A percentile compares a stretch with the other conserved stretches of the same genome.
Evolutionary conservation across 2,329 filamentous ascomycete species (phyloP).

Genomic region (Zymoseptoria ardabiliae): DNA sequence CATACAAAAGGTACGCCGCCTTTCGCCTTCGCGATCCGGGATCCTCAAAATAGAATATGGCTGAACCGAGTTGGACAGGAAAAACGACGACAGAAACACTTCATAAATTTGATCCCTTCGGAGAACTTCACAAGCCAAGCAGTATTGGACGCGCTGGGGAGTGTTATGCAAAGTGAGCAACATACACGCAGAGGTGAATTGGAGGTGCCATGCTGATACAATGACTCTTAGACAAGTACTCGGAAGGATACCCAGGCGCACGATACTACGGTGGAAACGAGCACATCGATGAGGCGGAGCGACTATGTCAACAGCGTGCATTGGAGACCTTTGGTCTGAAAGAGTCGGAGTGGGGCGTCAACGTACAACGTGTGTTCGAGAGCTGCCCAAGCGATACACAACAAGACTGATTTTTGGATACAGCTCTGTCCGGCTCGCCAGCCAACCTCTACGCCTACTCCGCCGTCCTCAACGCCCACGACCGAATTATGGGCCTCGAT

Average conservation of each 20-base stretch:
- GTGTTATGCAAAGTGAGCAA: constrained; percentile 81
- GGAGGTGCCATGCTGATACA: not conserved
- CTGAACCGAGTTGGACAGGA: constrained; percentile 51
- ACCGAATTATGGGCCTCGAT: constrained; percentile 93
- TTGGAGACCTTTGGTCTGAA: constrained; percentile 85
- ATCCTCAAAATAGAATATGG: not conserved
- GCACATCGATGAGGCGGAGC: constrained; percentile 94
- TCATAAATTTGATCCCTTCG: constrained; percentile 93
- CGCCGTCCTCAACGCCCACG: constrained; percentile 91
- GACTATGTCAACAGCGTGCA: constrained; percentile 88
- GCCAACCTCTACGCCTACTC: constrained; percentile 98
- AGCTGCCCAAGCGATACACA: not conserved
- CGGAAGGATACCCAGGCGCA: constrained; percentile 94
- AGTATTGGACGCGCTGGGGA: constrained; percentile 82
- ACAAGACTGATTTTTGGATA: not conserved
- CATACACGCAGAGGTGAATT: not conserved
- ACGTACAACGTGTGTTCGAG: constrained; percentile 70
- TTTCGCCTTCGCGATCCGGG: not conserved
- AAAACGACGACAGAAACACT: constrained; percentile 93
- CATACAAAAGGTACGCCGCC: constrained; percentile 66
- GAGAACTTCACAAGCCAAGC: constrained; percentile 95
- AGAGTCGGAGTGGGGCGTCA: constrained; percentile 90
- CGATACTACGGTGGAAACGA: constrained; percentile 99
- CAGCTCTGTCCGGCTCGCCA: constrained; percentile 59
- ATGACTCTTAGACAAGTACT: constrained; percentile 69